Conservation (phyloP, 306 rosid genomes). For the Prunus mongolica region DNA sequence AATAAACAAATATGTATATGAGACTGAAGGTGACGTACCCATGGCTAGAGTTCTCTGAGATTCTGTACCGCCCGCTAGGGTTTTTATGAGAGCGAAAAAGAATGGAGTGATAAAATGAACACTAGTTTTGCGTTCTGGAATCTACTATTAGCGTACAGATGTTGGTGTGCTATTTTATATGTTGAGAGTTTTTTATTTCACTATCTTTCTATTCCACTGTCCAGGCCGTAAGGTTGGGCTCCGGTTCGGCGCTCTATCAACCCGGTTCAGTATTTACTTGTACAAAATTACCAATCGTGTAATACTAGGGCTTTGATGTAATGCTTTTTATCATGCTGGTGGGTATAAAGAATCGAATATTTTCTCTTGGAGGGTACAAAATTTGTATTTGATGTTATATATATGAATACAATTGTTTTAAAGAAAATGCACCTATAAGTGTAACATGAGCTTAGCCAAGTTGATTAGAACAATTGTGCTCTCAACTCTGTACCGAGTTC, state of each 20-base stretch:
- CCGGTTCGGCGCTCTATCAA: not conserved
- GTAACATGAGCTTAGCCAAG: too few relatives aligned
- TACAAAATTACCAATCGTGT: too few relatives aligned
- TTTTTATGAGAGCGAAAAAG: not conserved
- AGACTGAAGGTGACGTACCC: slow-evolving; percentile 19
- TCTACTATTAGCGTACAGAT: not conserved
- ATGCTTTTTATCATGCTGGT: too few relatives aligned
- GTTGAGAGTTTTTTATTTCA: not conserved
- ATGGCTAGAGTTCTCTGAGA: slow-evolving; percentile 10
- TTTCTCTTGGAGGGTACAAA: too few relatives aligned
- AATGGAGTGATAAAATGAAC: not conserved
- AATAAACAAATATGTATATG: not conserved
- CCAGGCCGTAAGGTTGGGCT: not conserved
- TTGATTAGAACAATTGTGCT: too few relatives aligned
- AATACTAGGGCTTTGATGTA: too few relatives aligned
- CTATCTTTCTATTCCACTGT: not conserved
- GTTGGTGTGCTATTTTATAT: not conserved
- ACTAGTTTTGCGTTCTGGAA: not conserved
- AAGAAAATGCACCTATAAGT: too few relatives aligned
- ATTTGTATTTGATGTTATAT: too few relatives aligned
- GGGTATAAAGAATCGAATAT: too few relatives aligned
- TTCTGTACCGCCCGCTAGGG: slow-evolving; percentile 19
- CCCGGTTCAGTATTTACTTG: not conserved
- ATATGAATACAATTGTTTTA: too few relatives aligned
- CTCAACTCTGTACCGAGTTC: too few relatives aligned